These are phyloP conservation scores for Mucor velutinosus DNA, from an alignment of 371 early-diverging fungal genomes.

Conservation along the genomic window DNA sequence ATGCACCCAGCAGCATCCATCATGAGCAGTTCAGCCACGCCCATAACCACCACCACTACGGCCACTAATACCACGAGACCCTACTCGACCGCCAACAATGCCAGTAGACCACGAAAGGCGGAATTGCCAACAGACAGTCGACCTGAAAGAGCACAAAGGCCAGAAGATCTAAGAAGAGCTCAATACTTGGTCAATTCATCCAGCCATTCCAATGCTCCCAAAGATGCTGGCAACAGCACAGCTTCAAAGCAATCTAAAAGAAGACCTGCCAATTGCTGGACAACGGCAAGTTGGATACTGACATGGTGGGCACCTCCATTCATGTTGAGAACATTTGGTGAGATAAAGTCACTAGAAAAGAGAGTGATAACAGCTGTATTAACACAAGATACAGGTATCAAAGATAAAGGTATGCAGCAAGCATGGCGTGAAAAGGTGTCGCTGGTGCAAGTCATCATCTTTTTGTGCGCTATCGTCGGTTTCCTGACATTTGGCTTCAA, in stretches of 20 bases:
- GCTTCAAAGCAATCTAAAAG: conserved; percentile 1
- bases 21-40: not conserved
- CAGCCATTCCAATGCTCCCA: not conserved
- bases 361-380: not conserved
- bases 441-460: conserved; percentile 72
- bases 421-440: conserved; percentile 95
- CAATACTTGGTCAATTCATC: conserved; percentile 8
- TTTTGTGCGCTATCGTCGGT: conserved; percentile 64
- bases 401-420: conserved; percentile 70
- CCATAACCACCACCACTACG: not conserved
- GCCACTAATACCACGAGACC: not conserved
- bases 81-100: not conserved
- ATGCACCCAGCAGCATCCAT: not conserved
- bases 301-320: conserved; percentile 51
- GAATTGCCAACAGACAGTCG: conserved; percentile 14
- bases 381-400: conserved; percentile 29
- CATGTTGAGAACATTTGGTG: conserved; percentile 33
- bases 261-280: conserved; percentile 32
- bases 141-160: conserved; percentile 10
- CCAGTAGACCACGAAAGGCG: not conserved
- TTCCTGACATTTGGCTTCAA: conserved; percentile 72
- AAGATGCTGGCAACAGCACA: not conserved
- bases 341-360: not conserved
- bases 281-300: conserved; percentile 36
- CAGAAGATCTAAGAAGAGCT: conserved; percentile 22